Base-by-base conservation (phyloP, 2,329 filamentous ascomycete species). In the Phoma sp. region DNA sequence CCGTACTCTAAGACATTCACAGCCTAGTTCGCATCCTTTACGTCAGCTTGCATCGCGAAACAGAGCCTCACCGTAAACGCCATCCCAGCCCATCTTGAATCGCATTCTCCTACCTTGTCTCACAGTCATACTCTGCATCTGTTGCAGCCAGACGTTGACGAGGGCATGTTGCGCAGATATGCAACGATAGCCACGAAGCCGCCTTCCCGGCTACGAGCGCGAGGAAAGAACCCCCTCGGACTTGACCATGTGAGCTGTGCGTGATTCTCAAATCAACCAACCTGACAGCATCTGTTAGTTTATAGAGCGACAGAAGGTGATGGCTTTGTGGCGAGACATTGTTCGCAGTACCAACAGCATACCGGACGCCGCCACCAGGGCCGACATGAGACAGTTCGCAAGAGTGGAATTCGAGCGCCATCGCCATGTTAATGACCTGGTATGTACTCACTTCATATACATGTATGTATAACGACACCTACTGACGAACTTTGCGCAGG, bases 371-470 rank as follows among this genome's bases (percentile, higher is more conserved):
- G 49, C 56, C 7, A 67, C 65, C 12, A 64, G 61, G 47, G 60
- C 65, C 33, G 81, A 83, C 47, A 78, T 83, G 74, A 71, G 73
- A 28, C 66, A 73, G n/a, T 82, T 79, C 60, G 81, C 80, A 5
- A 68, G 80, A 36, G 69, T 71, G 10, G 81, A 82, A 52, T 82
- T 83, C 53, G 78, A 81, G 60, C 72, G 77, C 42, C 76, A 81
- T 50, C 73, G 71, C 21, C 61, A 76, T 43, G 75, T 81, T 2
- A 75, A 76, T 28, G 81, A 83, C 57, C 57, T 82, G 28, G 78
- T 80, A 72, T 57, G 72, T 64, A 28, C 14, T 21, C 9, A 30
- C 12, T 2, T 33, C 7, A 3, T 15, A 15, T 14, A 15, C 14
- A 15, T 33, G 5, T 7, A 37, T 32, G 18, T 20, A 7, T 2